phyloP scores from a whole-genome alignment of 192 early-diverging fungal genomes.

The Haplosporangium gracile region DNA sequence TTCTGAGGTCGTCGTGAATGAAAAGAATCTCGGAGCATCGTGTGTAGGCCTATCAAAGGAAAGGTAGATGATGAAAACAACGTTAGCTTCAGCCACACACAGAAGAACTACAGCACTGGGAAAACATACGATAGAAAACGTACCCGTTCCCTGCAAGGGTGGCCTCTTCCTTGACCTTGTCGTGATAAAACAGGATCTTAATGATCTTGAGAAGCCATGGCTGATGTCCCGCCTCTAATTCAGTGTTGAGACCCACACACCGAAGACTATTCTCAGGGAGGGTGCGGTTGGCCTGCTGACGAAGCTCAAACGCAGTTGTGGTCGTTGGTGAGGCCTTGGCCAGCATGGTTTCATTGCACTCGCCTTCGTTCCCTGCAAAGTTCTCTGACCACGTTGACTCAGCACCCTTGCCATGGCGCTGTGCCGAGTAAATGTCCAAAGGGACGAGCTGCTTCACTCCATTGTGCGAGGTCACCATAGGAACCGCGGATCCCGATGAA shows the following conservation, averaged over 20 bases:
- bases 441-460: slow-evolving; percentile 17
- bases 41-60: slow-evolving; percentile 22
- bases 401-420: slow-evolving; percentile 12
- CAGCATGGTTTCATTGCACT: neutral
- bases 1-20: slow-evolving; percentile 74
- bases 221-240: slow-evolving; percentile 59
- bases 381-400: neutral
- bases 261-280: slow-evolving; percentile 66
- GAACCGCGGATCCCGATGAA: neutral
- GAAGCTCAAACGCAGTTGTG: slow-evolving; percentile 38
- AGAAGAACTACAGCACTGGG: neutral
- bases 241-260: slow-evolving; percentile 74
- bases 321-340: slow-evolving; percentile 40
- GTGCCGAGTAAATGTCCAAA: slow-evolving; percentile 38
- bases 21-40: slow-evolving; percentile 71
- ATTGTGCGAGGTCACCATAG: neutral
- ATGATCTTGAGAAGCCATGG: slow-evolving; percentile 68
- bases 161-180: slow-evolving; percentile 58
- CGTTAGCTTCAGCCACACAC: neutral
- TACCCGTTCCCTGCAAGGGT: slow-evolving; percentile 27
- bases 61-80: neutral
- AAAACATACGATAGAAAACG: neutral
- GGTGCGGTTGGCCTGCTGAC: slow-evolving; percentile 47
- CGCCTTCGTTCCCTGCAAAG: slow-evolving; percentile 42
- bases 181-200: slow-evolving; percentile 74